A percentile compares a stretch with the other conserved stretches of the same genome.
Conservation (phyloP, 1,139 yeast genomes). For the Zygoascus sp. region DNA sequence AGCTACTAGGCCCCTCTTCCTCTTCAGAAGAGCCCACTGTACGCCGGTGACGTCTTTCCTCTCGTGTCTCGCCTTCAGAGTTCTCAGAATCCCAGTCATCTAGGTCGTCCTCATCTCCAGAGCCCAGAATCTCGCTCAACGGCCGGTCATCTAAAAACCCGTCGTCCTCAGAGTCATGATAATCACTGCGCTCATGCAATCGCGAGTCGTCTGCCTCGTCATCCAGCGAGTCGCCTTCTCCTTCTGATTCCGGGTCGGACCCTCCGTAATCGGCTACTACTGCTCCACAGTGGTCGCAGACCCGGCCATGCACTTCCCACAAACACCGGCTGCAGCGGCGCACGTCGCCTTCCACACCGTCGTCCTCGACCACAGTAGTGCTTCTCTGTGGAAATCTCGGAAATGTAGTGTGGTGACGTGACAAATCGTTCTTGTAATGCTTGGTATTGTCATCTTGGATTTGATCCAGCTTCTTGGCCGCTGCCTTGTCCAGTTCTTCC, state of each 20-base stretch:
- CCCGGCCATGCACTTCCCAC: slow-evolving; percentile 27
- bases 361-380: slow-evolving; percentile 13
- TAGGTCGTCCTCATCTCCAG: neutral
- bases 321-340: slow-evolving; percentile 26
- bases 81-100: neutral
- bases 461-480: slow-evolving; percentile 13
- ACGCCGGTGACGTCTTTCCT: neutral
- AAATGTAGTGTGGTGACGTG: slow-evolving; percentile 20
- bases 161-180: slow-evolving; percentile 12
- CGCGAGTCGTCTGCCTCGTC: slow-evolving; percentile 8
- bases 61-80: neutral
- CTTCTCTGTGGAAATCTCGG: slow-evolving; percentile 21
- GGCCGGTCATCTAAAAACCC: slow-evolving; percentile 14
- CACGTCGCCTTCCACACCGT: slow-evolving; percentile 28
- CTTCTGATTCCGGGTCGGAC: slow-evolving; percentile 7
- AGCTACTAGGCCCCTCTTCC: neutral
- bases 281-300: slow-evolving; percentile 40
- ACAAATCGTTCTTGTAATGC: slow-evolving; percentile 23
- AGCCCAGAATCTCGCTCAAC: slow-evolving; percentile 8
- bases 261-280: slow-evolving; percentile 9
- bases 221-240: slow-evolving; percentile 7
- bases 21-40: neutral
- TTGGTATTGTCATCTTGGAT: slow-evolving; percentile 17
- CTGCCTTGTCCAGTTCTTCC: slow-evolving; percentile 14
- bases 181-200: slow-evolving; percentile 4